phyloP scores from a whole-genome alignment of 1,139 yeast species.

The Sugiyamaella japonica region DNA sequence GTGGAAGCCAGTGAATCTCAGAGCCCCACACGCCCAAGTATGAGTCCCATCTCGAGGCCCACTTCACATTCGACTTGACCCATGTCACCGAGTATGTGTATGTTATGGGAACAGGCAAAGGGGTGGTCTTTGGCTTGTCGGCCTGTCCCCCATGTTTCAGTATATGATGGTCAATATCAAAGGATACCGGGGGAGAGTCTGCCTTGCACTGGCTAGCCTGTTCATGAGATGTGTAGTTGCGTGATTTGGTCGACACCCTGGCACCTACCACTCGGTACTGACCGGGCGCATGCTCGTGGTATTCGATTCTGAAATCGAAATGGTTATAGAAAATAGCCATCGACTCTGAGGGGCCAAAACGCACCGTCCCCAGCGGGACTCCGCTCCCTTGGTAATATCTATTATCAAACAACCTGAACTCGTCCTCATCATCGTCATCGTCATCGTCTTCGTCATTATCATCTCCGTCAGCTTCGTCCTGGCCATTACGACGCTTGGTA shows the following conservation, averaged over 20 bases:
- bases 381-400: slow-evolving; percentile 67
- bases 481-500: slow-evolving; percentile 46
- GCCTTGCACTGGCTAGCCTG: slow-evolving; percentile 39
- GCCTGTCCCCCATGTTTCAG: neutral
- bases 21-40: slow-evolving; percentile 89
- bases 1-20: slow-evolving; percentile 91
- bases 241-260: slow-evolving; percentile 67
- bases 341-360: slow-evolving; percentile 47
- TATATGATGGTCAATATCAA: neutral
- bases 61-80: slow-evolving; percentile 69
- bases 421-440: slow-evolving; percentile 20
- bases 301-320: slow-evolving; percentile 73
- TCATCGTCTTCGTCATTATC: slow-evolving; percentile 35
- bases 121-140: neutral
- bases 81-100: slow-evolving; percentile 69
- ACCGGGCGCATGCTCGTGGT: slow-evolving; percentile 68
- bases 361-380: slow-evolving; percentile 62
- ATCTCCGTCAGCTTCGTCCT: neutral
- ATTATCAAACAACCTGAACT: neutral
- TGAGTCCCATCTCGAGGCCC: slow-evolving; percentile 99
- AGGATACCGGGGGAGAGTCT: slow-evolving; percentile 27
- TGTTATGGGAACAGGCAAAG: slow-evolving; percentile 41
- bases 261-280: slow-evolving; percentile 89
- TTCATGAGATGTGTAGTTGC: slow-evolving; percentile 48
- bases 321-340: slow-evolving; percentile 62